Base-by-base conservation (phyloP, 305 asterid species). In the Solanum chacoense region DNA sequence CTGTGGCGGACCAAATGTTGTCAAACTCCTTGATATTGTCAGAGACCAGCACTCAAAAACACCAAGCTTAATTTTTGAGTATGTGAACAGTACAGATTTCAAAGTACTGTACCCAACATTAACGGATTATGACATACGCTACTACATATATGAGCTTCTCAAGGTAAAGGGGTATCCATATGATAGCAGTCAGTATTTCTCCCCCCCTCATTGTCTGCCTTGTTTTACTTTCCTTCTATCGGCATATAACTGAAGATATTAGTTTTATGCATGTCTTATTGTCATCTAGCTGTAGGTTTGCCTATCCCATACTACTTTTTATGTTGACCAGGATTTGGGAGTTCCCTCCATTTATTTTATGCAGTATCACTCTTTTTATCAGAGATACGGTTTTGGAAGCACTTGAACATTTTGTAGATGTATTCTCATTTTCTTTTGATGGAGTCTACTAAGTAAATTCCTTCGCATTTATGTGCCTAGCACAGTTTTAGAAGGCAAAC, bases 101-200 rank as follows among this genome's bases (percentile, higher is more conserved):
- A 93, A 93, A 90, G 92, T 93, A 37, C 76, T 94, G 90, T 93
- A 93, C 88, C 95, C 96, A 75, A 93, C 95, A 32, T 92, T 94
- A 93, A 92, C 95, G 22, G 94, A 93, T 89, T 93, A 93, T 83
- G 96, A 94, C 93, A 94, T 94, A 22, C 95, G 96, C 11, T 94
- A 94, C 92, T 94, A 94, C 91, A 94, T 94, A 83, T 93, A 93
- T 87, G 95, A 94, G 90, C 96, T 94, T 91, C 96, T 94, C 89
- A 93, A 94, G 96, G 96, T 94, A 85, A 92, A 91, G 69, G 42
- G 85, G 85, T 87, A 40, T 40, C 89, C 83, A 7, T 73, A 86
- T 34, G 85, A 79, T 88, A 84, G 83, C 85, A 32, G 87, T 7
- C 87, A 31, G 45, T 55, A 20, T 84, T 55, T 22, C n/a, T 31